Evolutionary conservation across 768 basidiomycete species (phyloP), one percentile per base, ranked within the genome.

Genomic region (Agaricus bisporus): DNA sequence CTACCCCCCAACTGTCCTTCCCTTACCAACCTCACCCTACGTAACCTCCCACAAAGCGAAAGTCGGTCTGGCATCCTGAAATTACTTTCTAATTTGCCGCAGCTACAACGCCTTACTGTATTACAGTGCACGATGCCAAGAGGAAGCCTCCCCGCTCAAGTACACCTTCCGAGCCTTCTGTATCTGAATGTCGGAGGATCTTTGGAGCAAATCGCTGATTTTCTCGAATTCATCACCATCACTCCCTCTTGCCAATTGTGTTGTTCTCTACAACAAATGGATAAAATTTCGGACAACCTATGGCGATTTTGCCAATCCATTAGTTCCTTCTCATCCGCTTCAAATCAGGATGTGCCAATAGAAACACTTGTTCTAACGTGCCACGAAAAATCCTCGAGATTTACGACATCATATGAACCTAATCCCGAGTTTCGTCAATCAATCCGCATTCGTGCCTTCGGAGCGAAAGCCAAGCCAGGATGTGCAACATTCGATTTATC

Each of bases 11-110:
- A 71, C 18, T 75, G 64, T 57, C 69, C 61, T 8, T 64, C 62
- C n/a, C 58, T 75, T 28, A 69, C 64, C 17, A 60, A 67, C 43
- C 56, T 75, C 15, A 68, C 68, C 45, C 64, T 75, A 54, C 61
- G 70, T 54, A 59, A 72, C 57, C 61, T 72, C 46, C 72, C 71
- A 2, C 58, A 63, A 28, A 68, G 66, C 15, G 70, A 73, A 64
- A 68, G 68, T 50, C 71, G 37, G 20, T 67, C 12, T 64, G 66
- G 2, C 61, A 64, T 49, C 68, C 61, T 0, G 60, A 70, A 41
- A 70, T 72, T 53, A 55, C 63, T 75, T 32, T 67, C 66, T 38
- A 61, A 63, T 15, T 67, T 72, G 28, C 57, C 59, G 4, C 56
- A 64, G 44, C 67, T 75, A 20, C 63, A 68, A 51, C 60, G 67